Evolutionary conservation across 2,329 filamentous ascomycete species (phyloP).

Genomic region (Trichoderma koningii): DNA sequence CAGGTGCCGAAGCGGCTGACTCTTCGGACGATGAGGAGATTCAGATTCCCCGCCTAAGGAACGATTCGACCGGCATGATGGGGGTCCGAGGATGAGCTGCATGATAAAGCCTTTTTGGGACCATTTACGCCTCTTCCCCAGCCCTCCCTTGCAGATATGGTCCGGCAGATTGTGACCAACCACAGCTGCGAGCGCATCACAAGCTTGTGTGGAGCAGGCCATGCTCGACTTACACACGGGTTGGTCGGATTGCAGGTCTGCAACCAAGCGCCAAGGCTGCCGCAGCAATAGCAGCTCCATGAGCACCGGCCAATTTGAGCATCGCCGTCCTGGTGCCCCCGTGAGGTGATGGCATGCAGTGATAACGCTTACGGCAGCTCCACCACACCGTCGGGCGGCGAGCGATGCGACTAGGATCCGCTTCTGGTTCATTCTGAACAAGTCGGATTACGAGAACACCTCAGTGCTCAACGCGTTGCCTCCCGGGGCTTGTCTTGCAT

Average conservation of each 20-base stretch:
- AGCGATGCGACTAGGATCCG: neutral
- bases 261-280: neutral
- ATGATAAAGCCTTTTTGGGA: no score
- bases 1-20: constrained; percentile 51
- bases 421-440: neutral
- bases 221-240: neutral
- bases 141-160: neutral
- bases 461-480: neutral
- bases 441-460: neutral
- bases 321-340: neutral
- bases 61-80: constrained; percentile 38
- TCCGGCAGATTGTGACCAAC: neutral
- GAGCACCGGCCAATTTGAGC: neutral
- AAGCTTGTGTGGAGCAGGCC: neutral
- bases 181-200: neutral
- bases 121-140: neutral
- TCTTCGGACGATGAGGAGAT: constrained; percentile 63
- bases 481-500: neutral
- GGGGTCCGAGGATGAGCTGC: constrained; percentile 29
- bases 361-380: neutral
- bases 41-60: constrained; percentile 45
- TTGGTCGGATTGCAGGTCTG: neutral
- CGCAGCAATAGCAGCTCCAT: neutral
- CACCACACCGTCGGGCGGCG: neutral
- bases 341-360: neutral